These are phyloP conservation scores for Spathaspora sp. DNA, from an alignment of 805 yeast genomes.

Conservation along the genomic window DNA sequence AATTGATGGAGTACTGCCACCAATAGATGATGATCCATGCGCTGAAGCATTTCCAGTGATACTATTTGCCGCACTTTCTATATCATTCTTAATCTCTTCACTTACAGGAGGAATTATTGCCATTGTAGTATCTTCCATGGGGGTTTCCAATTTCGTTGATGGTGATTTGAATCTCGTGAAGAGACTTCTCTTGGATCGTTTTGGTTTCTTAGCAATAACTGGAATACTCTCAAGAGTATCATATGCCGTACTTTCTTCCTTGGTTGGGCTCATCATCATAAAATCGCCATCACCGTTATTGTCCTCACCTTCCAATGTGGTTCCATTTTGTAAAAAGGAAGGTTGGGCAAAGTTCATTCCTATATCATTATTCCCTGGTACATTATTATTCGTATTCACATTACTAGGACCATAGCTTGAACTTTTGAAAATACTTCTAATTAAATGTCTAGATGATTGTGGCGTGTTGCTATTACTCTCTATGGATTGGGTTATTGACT, in stretches of 20 bases:
- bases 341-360: not conserved
- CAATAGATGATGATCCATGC: slow-evolving; percentile 10
- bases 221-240: slow-evolving; percentile 13
- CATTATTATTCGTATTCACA: not conserved
- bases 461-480: not conserved
- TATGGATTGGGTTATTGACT: slow-evolving; percentile 5
- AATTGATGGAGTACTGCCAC: slow-evolving; percentile 21
- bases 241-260: slow-evolving; percentile 15
- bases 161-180: slow-evolving; percentile 37
- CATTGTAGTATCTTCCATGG: slow-evolving; percentile 5
- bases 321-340: not conserved
- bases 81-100: slow-evolving; percentile 8
- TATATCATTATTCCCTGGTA: slow-evolving; percentile 1
- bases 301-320: not conserved
- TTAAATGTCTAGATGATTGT: slow-evolving; percentile 24
- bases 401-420: not conserved
- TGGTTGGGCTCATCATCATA: slow-evolving; percentile 17
- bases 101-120: slow-evolving; percentile 8
- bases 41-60: slow-evolving; percentile 6
- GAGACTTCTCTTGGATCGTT: slow-evolving; percentile 30
- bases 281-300: slow-evolving; percentile 10
- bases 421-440: slow-evolving; percentile 29
- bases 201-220: slow-evolving; percentile 21
- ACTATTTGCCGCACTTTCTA: slow-evolving; percentile 7
- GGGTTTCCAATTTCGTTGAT: slow-evolving; percentile 11